These are phyloP conservation scores for Hippophae rhamnoides DNA, from an alignment of 306 rosid genomes.

Conservation along the genomic window DNA sequence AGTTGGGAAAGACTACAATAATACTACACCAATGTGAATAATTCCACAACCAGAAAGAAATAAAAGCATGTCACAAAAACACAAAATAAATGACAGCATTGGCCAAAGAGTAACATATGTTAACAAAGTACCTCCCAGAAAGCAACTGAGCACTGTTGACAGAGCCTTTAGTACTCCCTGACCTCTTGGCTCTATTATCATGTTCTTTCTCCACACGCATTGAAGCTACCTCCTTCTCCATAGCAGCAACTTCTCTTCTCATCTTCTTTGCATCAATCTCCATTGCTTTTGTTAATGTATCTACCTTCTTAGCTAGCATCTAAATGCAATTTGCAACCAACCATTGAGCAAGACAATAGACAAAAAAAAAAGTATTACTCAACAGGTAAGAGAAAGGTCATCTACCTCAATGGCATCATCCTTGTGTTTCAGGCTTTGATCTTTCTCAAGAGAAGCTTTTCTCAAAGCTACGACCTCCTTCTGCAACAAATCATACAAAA, in stretches of 20 bases:
- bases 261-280: conserved; percentile 79
- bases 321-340: conserved; percentile 19
- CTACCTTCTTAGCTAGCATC: conserved; percentile 85
- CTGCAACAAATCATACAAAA: conserved; percentile 68
- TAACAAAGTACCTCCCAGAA: conserved; percentile 34
- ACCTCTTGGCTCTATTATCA: conserved; percentile 45
- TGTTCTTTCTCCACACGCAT: conserved; percentile 58
- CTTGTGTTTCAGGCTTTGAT: conserved; percentile 73
- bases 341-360: neutral
- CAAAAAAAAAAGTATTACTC: neutral
- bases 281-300: conserved; percentile 86
- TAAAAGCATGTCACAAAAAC: too few relatives aligned
- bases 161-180: conserved; percentile 43
- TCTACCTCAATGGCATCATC: conserved; percentile 88
- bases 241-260: conserved; percentile 79
- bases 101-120: too few relatives aligned
- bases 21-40: too few relatives aligned
- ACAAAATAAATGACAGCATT: too few relatives aligned
- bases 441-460: conserved; percentile 71
- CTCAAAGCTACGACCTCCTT: conserved; percentile 71
- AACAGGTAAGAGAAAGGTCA: conserved; percentile 6
- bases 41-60: too few relatives aligned
- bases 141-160: conserved; percentile 46
- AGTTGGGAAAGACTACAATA: too few relatives aligned
- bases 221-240: conserved; percentile 73